Conservation (phyloP, 1,139 yeast species). For the Schwanniomyces etchellsii region DNA sequence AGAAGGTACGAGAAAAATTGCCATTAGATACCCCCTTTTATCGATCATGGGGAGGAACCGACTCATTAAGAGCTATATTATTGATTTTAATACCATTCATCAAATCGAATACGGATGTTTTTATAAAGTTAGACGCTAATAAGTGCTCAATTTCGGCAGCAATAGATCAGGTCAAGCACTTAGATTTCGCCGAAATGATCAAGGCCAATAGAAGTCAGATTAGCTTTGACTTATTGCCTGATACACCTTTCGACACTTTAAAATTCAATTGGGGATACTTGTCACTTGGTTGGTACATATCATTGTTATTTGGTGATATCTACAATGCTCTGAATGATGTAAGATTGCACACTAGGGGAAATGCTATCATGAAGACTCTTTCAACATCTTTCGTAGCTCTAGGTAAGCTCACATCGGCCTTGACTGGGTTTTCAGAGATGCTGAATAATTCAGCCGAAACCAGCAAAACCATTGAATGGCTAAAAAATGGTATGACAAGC, state of each 20-base stretch:
- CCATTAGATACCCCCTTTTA: conserved; percentile 46
- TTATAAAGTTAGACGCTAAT: conserved; percentile 30
- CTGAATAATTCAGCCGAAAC: conserved; percentile 5
- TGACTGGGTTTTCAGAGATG: conserved; percentile 26
- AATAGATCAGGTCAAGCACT: conserved; percentile 31
- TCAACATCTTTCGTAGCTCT: conserved; percentile 40
- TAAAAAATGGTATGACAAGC: conserved; percentile 21
- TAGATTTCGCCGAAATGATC: conserved; percentile 29
- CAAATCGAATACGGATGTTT: conserved; percentile 26
- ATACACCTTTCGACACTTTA: conserved; percentile 41
- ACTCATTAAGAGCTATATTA: conserved; percentile 41
- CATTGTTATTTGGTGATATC: conserved; percentile 61
- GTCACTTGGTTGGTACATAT: conserved; percentile 74
- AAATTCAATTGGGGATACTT: conserved; percentile 55
- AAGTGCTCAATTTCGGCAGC: conserved; percentile 6
- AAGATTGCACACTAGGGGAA: conserved; percentile 19
- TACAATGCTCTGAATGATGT: conserved; percentile 39
- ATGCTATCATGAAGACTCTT: conserved; percentile 27
- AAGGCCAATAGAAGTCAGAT: conserved; percentile 17
- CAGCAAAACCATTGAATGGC: conserved; percentile 11
- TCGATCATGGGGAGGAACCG: conserved; percentile 58
- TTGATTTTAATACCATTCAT: conserved; percentile 37
- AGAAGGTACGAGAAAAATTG: conserved; percentile 52
- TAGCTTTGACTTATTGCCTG: conserved; percentile 29
- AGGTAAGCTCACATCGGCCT: conserved; percentile 38